Evolutionary conservation across 106 monocot species (phyloP).

Genomic region (Iris macrosiphon): DNA sequence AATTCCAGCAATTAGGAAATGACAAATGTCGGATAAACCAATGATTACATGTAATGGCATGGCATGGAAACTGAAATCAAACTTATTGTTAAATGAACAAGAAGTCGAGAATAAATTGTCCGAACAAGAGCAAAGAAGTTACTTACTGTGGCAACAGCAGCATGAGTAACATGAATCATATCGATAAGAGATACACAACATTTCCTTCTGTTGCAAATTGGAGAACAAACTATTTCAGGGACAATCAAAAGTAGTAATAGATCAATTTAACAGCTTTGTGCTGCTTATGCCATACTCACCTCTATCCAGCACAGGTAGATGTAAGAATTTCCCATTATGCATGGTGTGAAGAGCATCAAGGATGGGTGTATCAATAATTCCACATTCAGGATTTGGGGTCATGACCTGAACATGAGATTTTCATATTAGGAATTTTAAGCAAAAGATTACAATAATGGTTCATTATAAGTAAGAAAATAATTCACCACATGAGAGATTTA

Average conservation of each 20-base stretch:
- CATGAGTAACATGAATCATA: constrained; percentile 22
- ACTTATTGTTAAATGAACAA: no score
- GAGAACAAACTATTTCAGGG: no score
- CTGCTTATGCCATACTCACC: constrained; percentile 22
- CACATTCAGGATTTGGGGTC: constrained; percentile 87
- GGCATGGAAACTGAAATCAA: no score
- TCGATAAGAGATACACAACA: constrained; percentile 15
- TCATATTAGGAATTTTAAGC: neutral
- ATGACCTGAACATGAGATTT: constrained; percentile 55
- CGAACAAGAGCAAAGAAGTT: neutral
- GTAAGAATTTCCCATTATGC: constrained; percentile 83
- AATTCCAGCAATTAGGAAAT: no score
- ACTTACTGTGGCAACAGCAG: constrained; percentile 21
- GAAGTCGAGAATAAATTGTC: no score
- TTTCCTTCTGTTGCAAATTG: constrained; percentile 19
- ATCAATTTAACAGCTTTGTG: neutral
- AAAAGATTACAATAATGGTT: neutral
- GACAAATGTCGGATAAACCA: no score
- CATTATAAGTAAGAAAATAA: neutral
- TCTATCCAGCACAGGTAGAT: constrained; percentile 81
- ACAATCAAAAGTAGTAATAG: neutral
- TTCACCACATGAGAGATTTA: neutral
- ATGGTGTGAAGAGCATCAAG: constrained; percentile 86
- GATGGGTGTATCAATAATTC: constrained; percentile 63
- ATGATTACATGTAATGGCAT: no score